Evolutionary conservation across 345 rosid genomes (phyloP).

Genomic region (Sisymbrium irio): DNA sequence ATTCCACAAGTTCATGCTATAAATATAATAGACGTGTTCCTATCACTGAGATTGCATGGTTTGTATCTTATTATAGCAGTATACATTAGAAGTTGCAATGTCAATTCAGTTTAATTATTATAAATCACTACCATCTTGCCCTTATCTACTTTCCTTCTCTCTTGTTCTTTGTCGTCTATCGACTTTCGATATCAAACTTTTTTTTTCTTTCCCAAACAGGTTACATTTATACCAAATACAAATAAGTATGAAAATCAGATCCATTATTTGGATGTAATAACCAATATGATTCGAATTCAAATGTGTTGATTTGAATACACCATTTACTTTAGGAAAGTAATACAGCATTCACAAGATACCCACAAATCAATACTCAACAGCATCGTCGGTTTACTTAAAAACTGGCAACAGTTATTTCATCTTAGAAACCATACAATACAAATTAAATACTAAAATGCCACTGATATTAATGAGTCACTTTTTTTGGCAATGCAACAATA

Average conservation of each 20-base stretch:
- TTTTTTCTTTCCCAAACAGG: no score
- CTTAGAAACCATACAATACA: not conserved
- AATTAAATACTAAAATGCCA: not conserved
- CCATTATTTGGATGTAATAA: no score
- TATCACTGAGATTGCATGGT: not conserved
- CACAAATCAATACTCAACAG: not conserved
- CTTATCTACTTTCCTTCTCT: not conserved
- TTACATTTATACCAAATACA: no score
- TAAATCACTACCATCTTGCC: not conserved
- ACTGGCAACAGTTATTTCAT: not conserved
- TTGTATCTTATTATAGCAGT: not conserved
- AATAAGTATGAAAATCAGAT: no score
- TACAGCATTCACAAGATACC: not conserved
- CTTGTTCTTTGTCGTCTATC: not conserved
- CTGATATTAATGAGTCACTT: not conserved
- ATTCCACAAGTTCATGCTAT: not conserved
- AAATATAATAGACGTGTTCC: not conserved
- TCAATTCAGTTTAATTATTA: not conserved
- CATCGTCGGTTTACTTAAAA: not conserved
- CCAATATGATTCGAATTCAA: no score
- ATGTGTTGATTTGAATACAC: no score
- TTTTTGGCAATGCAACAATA: constrained; percentile 26
- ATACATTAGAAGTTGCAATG: not conserved
- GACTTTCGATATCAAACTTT: not conserved
- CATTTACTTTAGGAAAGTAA: not conserved